A percentile compares a stretch with the other conserved stretches of the same genome.
Conservation (phyloP, 1,284 basidiomycete species). For the Boletus nobilissimus region DNA sequence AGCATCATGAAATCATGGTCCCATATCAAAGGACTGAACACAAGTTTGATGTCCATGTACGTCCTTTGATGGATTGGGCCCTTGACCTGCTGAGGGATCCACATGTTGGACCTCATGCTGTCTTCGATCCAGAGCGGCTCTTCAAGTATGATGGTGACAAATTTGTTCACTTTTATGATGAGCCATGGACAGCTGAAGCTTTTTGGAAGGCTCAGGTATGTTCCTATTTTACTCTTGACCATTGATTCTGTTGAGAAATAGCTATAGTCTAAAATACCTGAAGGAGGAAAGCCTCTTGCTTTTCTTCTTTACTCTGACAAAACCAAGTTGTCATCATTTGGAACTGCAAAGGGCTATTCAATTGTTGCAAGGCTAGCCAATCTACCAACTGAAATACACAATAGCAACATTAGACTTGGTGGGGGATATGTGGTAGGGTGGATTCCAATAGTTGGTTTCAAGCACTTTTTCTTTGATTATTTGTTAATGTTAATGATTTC, state of each 20-base stretch:
- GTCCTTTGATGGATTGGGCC: constrained; percentile 35
- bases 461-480: no score
- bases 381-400: constrained; percentile 51
- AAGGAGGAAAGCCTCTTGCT: constrained; percentile 34
- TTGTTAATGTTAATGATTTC: no score
- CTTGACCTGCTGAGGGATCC: constrained; percentile 28
- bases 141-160: neutral
- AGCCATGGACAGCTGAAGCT: constrained; percentile 8
- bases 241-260: no score
- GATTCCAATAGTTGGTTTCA: constrained; percentile 49
- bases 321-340: constrained; percentile 55
- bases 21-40: constrained; percentile 19
- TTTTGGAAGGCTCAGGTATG: neutral
- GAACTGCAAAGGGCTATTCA: constrained; percentile 55
- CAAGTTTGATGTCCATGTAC: neutral
- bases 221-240: neutral
- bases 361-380: constrained; percentile 52
- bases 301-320: constrained; percentile 58
- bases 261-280: neutral
- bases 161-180: neutral
- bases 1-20: constrained; percentile 6
- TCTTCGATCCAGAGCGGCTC: neutral
- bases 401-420: constrained; percentile 48
- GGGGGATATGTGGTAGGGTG: constrained; percentile 55
- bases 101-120: neutral